Evolutionary conservation across 202 grass and related monocot genomes (phyloP), one percentile per base, ranked within the genome.

Genomic region (Cymbopogon flexuosus): DNA sequence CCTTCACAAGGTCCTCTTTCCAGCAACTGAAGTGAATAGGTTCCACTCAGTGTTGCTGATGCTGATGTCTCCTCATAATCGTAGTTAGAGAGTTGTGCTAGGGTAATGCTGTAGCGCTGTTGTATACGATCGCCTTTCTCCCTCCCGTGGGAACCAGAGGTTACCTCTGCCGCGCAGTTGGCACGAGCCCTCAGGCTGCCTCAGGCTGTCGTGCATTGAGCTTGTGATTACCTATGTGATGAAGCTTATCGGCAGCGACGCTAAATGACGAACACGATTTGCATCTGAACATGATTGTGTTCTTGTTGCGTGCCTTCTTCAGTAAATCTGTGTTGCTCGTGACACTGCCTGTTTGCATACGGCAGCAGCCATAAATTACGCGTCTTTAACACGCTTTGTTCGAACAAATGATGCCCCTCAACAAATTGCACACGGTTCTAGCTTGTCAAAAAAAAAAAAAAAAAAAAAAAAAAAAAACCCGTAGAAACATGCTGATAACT

Each of bases 1-100:
- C 83, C 7, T 89, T 85, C 19, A 82, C 78, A 77, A 85, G 83
- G 40, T 78, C 79, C 22, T 82, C 83, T 30, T 67, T 77, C 67
- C 83, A 68, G 39, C 82, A 86, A 60, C 73, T n/a, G 27, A 62
- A 18, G 35, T 16, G 60, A 79, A 82, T 39, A 36, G 16, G 40
- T 5, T 31, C 15, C 21, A 24, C 31, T 46, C 14, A 27, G 6
- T 7, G 27, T 35, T 16, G 60, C 22, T 66, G 61, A 73, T 36
- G 73, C 49, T 78, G 47, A 49, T 78, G 58, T 22, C 18, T 51
- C 41, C 65, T 31, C 29, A 23, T 36, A 43, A 47, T 5, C 45
- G 29, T 83, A 69, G 39, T 69, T 43, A 58, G 43, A 6, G 5
- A 79, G 68, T 41, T 59, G 8, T 73, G 36, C 52, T 43, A 24